Percentiles rank a stretch among this genome's conserved stretches.
Evolutionary conservation across 495 filamentous ascomycete genomes (phyloP).

Genomic region (Aspergillus egyptiacus): DNA sequence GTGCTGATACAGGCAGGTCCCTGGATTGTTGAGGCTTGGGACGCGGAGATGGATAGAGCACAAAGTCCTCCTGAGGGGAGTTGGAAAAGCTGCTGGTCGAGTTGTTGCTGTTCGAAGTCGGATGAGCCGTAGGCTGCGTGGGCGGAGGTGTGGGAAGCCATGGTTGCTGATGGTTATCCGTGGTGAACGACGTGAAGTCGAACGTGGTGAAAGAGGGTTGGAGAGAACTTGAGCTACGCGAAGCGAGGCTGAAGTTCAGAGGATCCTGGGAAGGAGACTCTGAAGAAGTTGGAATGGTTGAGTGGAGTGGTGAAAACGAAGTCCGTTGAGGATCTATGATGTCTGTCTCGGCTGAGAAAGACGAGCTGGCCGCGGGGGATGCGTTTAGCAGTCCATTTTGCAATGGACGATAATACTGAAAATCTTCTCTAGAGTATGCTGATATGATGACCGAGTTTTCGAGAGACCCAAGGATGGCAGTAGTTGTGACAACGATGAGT

Average conservation of each 20-base stretch:
- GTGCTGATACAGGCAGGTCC: conserved; percentile 34
- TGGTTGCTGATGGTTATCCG: conserved; percentile 57
- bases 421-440: conserved; percentile 25
- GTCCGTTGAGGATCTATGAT: conserved; percentile 43
- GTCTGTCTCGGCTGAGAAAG: conserved; percentile 45
- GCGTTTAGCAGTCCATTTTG: conserved; percentile 51
- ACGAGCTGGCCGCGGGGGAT: conserved; percentile 26
- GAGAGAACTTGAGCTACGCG: conserved; percentile 49
- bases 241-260: conserved; percentile 52
- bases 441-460: conserved; percentile 23
- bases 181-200: conserved; percentile 58
- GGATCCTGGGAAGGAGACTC: conserved; percentile 45
- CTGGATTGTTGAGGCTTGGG: conserved; percentile 28
- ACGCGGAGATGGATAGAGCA: conserved; percentile 35
- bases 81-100: conserved; percentile 22
- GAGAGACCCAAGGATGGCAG: background rate
- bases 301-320: conserved; percentile 31
- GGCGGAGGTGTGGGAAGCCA: conserved; percentile 54
- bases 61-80: conserved; percentile 39
- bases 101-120: conserved; percentile 36
- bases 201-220: conserved; percentile 40
- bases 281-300: conserved; percentile 37
- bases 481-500: background rate
- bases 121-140: conserved; percentile 41
- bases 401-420: conserved; percentile 15